A percentile compares a stretch with the other conserved stretches of the same genome.
These are phyloP conservation scores for Backusella sp. DNA, from an alignment of 192 early-diverging fungal genomes.

Conservation along the genomic window DNA sequence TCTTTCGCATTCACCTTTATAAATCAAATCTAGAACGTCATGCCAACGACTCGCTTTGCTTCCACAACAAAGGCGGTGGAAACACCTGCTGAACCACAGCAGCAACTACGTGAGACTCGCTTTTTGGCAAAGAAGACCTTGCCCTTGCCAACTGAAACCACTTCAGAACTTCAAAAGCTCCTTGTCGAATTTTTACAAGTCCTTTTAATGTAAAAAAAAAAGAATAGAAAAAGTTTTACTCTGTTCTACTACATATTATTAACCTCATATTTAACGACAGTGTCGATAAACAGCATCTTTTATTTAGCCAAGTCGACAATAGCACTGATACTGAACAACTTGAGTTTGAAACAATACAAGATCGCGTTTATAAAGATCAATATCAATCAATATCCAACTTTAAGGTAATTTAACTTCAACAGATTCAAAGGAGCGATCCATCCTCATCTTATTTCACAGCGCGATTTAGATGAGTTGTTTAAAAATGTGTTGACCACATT, in stretches of 20 bases:
- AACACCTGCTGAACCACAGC: background rate
- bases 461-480: constrained; percentile 17
- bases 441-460: background rate
- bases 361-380: constrained; percentile 9
- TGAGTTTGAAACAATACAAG: background rate
- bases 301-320: background rate
- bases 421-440: background rate
- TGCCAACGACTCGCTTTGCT: constrained; percentile 3
- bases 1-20: background rate
- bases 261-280: background rate
- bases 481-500: background rate
- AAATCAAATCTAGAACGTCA: background rate
- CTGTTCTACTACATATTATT: background rate
- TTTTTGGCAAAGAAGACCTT: background rate
- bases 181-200: constrained; percentile 1
- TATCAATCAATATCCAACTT: constrained; percentile 1
- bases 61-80: background rate
- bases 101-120: background rate
- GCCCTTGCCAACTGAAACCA: background rate
- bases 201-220: background rate
- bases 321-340: background rate
- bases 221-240: background rate
- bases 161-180: background rate
- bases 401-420: background rate
- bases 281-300: constrained; percentile 5